Percentiles rank a stretch among this genome's conserved stretches.
Evolutionary conservation across 305 asterid species (phyloP).

Genomic region (Fraxinus platypoda): DNA sequence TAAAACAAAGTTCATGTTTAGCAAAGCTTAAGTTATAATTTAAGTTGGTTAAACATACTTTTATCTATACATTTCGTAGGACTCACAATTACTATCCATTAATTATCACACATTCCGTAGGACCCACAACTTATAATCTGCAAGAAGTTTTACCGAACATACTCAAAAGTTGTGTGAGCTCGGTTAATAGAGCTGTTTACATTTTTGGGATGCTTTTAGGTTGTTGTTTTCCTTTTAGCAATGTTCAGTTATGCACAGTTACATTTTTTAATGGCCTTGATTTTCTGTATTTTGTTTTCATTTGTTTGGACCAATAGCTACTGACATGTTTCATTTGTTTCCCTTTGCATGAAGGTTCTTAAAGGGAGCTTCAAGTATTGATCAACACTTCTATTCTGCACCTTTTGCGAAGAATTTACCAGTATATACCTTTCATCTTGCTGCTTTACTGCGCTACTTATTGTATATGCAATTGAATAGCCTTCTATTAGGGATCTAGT

Average conservation of each 20-base stretch:
- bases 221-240: background rate
- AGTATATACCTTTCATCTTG: conserved; percentile 45
- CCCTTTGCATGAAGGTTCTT: conserved; percentile 64
- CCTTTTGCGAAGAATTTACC: conserved; percentile 85
- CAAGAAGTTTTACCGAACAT: background rate
- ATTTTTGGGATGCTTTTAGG: background rate
- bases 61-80: too few species aligned
- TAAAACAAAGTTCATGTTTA: background rate
- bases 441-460: conserved; percentile 9
- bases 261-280: conserved; percentile 7
- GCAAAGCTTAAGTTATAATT: background rate
- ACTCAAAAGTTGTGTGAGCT: background rate
- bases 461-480: conserved; percentile 14
- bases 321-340: conserved; percentile 27
- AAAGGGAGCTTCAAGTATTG: conserved; percentile 90
- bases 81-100: background rate
- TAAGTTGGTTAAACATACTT: background rate
- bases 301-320: background rate
- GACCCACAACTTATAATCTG: background rate
- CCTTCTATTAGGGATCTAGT: conserved; percentile 9
- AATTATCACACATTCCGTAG: background rate
- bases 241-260: background rate
- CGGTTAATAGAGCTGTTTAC: background rate
- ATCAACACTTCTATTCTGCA: conserved; percentile 79
- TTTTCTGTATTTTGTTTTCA: conserved; percentile 6